These are phyloP conservation scores for Halenospora varia DNA, from an alignment of 495 filamentous ascomycete species.

Conservation along the genomic window DNA sequence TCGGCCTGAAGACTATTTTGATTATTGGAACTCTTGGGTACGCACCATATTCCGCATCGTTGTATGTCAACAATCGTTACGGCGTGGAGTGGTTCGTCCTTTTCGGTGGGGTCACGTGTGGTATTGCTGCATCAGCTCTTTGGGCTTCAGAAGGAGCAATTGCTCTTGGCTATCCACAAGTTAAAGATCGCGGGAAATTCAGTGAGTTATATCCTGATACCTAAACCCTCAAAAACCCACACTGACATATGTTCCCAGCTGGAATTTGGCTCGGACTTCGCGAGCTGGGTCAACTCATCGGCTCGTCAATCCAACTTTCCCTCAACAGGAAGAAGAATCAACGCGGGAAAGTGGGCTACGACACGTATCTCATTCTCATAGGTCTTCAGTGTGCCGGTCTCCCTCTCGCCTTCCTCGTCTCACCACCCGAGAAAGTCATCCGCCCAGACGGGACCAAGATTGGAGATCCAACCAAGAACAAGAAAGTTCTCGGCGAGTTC, in stretches of 20 bases:
- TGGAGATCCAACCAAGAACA: slow-evolving; percentile 37
- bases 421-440: slow-evolving; percentile 52
- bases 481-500: slow-evolving; percentile 38
- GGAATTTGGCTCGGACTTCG: slow-evolving; percentile 56
- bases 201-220: slow-evolving; percentile 23
- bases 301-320: slow-evolving; percentile 50
- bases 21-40: slow-evolving; percentile 54
- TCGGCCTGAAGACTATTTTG: slow-evolving; percentile 48
- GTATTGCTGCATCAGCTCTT: slow-evolving; percentile 49
- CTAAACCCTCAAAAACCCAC: background rate
- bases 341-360: slow-evolving; percentile 50
- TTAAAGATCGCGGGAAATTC: slow-evolving; percentile 49
- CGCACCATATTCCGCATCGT: slow-evolving; percentile 49
- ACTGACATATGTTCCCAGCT: slow-evolving; percentile 22
- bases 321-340: slow-evolving; percentile 43
- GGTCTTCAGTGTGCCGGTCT: slow-evolving; percentile 48
- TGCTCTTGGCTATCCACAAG: slow-evolving; percentile 51
- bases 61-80: slow-evolving; percentile 57
- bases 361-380: slow-evolving; percentile 51
- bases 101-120: slow-evolving; percentile 52
- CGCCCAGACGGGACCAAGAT: slow-evolving; percentile 42
- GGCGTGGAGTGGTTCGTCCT: slow-evolving; percentile 54
- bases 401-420: slow-evolving; percentile 46
- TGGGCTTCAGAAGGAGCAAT: slow-evolving; percentile 57
- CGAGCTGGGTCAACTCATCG: slow-evolving; percentile 52